Evolutionary conservation across 176 grass and related monocot genomes (phyloP).

Genomic region (Aegilops sharonensis): DNA sequence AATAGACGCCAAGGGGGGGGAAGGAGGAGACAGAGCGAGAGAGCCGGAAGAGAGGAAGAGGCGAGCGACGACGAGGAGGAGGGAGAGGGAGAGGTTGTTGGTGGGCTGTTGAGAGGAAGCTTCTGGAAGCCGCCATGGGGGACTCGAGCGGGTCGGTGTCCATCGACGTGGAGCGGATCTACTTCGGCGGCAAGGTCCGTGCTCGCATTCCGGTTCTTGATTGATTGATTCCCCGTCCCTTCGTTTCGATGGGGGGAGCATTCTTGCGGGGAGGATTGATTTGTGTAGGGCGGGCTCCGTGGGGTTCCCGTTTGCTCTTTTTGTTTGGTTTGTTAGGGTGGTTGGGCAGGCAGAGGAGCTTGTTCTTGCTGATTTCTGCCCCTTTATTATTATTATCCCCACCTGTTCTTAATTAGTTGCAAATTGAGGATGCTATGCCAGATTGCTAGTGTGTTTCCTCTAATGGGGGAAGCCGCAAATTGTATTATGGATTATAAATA

Average conservation of each 20-base stretch:
- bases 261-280: constrained; percentile 21
- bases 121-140: constrained; percentile 50
- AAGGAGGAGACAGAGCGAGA: neutral
- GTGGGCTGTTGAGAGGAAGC: neutral
- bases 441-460: neutral
- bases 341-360: neutral
- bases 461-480: neutral
- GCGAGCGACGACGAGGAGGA: neutral
- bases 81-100: neutral
- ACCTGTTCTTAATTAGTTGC: neutral
- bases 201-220: constrained; percentile 2
- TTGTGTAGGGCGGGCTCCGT: neutral
- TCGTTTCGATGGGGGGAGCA: neutral
- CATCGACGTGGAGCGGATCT: constrained; percentile 81
- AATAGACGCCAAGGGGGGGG: neutral
- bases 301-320: constrained; percentile 12
- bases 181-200: constrained; percentile 87
- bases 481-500: neutral
- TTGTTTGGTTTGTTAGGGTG: neutral
- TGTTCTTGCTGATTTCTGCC: neutral
- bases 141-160: constrained; percentile 92
- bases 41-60: neutral
- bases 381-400: neutral
- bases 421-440: neutral
- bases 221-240: neutral